These are phyloP conservation scores for Neurospora sp. DNA, from an alignment of 495 filamentous ascomycete species.

Conservation along the genomic window DNA sequence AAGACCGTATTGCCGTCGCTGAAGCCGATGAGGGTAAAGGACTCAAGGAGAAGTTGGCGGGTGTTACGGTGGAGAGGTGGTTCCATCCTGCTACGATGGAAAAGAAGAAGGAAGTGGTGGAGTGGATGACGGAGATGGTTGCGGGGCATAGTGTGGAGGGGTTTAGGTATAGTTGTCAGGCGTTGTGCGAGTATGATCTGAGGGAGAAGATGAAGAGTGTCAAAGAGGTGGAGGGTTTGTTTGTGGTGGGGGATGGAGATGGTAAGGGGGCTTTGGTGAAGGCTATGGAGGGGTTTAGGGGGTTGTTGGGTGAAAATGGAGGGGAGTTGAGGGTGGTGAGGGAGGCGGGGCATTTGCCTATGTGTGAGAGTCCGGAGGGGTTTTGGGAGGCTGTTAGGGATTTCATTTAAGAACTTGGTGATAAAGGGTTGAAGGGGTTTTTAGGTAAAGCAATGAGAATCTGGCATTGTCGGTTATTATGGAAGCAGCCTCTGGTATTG, in stretches of 20 bases:
- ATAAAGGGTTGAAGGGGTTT: too few species aligned
- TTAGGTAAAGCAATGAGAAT: too few species aligned
- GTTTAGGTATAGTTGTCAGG: constrained; percentile 68
- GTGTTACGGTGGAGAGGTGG: constrained; percentile 62
- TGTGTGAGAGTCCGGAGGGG: constrained; percentile 62
- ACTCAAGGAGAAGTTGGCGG: constrained; percentile 38
- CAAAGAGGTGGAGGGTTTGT: constrained; percentile 44
- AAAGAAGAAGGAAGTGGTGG: constrained; percentile 40
- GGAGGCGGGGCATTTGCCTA: constrained; percentile 67
- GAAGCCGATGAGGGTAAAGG: constrained; percentile 46
- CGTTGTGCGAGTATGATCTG: constrained; percentile 69
- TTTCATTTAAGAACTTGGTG: constrained; percentile 40
- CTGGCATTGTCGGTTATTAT: too few species aligned
- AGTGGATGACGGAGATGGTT: constrained; percentile 45
- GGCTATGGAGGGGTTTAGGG: constrained; percentile 66
- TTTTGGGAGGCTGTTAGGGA: constrained; percentile 51
- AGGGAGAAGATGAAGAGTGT: constrained; percentile 48
- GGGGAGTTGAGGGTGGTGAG: constrained; percentile 52
- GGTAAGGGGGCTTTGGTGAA: constrained; percentile 56
- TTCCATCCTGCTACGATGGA: constrained; percentile 51
- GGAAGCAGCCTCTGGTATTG: too few species aligned
- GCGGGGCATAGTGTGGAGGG: constrained; percentile 56
- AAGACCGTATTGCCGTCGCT: constrained; percentile 59
- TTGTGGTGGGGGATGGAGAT: constrained; percentile 62
- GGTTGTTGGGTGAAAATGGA: constrained; percentile 36